phyloP scores from a whole-genome alignment of 1,284 basidiomycete genomes.

The Somion occarium region DNA sequence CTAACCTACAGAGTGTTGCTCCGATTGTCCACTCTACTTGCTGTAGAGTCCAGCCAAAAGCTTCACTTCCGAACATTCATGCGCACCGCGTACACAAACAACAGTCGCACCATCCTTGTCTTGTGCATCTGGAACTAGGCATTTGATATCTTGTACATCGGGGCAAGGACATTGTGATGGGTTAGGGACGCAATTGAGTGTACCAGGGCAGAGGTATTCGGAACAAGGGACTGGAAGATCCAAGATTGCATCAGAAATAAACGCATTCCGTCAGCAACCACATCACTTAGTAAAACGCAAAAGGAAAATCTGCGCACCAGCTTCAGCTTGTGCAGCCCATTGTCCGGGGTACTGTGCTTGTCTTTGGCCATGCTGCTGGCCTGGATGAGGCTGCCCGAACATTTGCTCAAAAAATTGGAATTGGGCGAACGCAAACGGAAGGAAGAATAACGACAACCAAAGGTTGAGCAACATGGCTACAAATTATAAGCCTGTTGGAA shows the following conservation, averaged over 20 bases:
- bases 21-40: neutral
- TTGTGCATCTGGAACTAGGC: slow-evolving; percentile 34
- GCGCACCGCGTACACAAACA: slow-evolving; percentile 34
- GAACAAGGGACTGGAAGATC: slow-evolving; percentile 29
- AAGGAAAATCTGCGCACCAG: slow-evolving; percentile 22
- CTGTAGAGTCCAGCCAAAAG: slow-evolving; percentile 18
- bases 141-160: slow-evolving; percentile 37
- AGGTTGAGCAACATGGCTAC: neutral
- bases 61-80: slow-evolving; percentile 33
- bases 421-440: slow-evolving; percentile 38
- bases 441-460: slow-evolving; percentile 15
- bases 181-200: slow-evolving; percentile 33
- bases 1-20: too few relatives aligned
- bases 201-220: slow-evolving; percentile 36
- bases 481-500: neutral
- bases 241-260: neutral
- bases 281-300: too few relatives aligned
- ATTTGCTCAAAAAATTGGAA: slow-evolving; percentile 64
- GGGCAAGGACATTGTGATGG: slow-evolving; percentile 41
- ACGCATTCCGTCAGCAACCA: too few relatives aligned
- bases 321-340: slow-evolving; percentile 53
- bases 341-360: slow-evolving; percentile 30
- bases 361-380: slow-evolving; percentile 41
- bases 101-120: slow-evolving; percentile 32
- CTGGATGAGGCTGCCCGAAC: slow-evolving; percentile 47